A percentile compares a stretch with the other conserved stretches of the same genome.
These are phyloP conservation scores for Heteromeles arbutifolia DNA, from an alignment of 306 rosid genomes.

Conservation along the genomic window DNA sequence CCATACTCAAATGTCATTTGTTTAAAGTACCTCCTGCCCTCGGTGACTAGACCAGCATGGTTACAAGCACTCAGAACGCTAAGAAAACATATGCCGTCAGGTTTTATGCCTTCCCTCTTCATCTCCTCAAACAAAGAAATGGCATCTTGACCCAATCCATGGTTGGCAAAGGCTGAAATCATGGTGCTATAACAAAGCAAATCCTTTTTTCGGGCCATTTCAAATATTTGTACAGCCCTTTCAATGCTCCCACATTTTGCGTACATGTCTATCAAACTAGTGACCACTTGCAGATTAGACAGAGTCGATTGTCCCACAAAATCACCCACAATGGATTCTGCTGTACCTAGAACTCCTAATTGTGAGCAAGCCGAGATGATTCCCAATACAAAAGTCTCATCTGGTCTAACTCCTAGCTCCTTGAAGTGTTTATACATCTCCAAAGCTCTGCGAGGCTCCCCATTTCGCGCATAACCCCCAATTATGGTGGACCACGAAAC, in stretches of 20 bases:
- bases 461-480: conserved; percentile 10
- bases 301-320: background rate
- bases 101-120: background rate
- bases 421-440: conserved; percentile 1
- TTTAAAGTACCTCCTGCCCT: conserved; percentile 3
- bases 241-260: conserved; percentile 8
- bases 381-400: conserved; percentile 9
- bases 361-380: conserved; percentile 12
- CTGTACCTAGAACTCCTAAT: background rate
- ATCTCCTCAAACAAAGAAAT: conserved; percentile 8
- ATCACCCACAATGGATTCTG: background rate
- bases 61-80: conserved; percentile 5
- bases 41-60: background rate
- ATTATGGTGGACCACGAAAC: conserved; percentile 4
- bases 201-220: background rate
- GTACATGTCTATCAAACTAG: conserved; percentile 11
- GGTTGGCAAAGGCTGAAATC: conserved; percentile 9
- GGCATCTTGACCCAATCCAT: conserved; percentile 7
- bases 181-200: conserved; percentile 7
- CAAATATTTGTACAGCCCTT: background rate
- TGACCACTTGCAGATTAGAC: background rate
- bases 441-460: background rate
- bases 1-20: conserved; percentile 3
- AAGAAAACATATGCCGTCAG: background rate
- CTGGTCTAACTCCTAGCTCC: conserved; percentile 4